Conservation (phyloP, 2,329 filamentous ascomycete species). For the Aspergillus amoenus region DNA sequence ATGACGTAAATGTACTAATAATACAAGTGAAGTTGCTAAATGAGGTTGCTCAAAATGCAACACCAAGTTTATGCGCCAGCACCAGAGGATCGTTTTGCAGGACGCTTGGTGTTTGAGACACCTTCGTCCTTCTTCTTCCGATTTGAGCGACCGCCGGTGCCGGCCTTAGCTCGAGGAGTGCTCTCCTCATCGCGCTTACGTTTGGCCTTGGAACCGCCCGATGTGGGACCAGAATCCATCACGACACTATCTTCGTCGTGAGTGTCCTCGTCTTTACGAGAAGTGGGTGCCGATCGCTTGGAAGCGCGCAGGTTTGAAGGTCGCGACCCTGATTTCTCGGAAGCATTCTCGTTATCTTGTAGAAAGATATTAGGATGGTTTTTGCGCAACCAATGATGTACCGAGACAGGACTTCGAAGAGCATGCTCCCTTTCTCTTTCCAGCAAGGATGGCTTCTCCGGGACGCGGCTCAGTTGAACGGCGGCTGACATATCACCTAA, state of each 20-base stretch:
- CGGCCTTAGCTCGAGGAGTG: conserved; percentile 48
- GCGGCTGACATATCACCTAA: conserved; percentile 47
- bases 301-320: conserved; percentile 43
- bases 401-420: conserved; percentile 79
- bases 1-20: conserved; percentile 2
- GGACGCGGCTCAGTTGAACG: conserved; percentile 49
- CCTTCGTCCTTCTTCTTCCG: conserved; percentile 44
- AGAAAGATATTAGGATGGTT: conserved; percentile 82
- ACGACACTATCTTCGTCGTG: conserved; percentile 46
- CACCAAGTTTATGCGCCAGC: conserved; percentile 18
- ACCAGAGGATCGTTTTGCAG: conserved; percentile 32
- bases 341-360: conserved; percentile 64
- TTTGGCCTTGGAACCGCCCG: conserved; percentile 39
- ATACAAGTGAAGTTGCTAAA: conserved; percentile 11
- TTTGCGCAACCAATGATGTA: conserved; percentile 92
- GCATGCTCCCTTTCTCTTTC: conserved; percentile 57
- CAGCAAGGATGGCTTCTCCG: conserved; percentile 44
- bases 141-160: conserved; percentile 39
- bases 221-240: conserved; percentile 36
- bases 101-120: conserved; percentile 30
- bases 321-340: conserved; percentile 43
- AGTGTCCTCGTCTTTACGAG: conserved; percentile 41
- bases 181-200: conserved; percentile 50
- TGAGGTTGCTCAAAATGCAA: not conserved
- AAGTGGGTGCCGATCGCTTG: conserved; percentile 39